Evolutionary conservation across 371 early-diverging fungal species (phyloP).

Genomic region (Apophysomyces variabilis): DNA sequence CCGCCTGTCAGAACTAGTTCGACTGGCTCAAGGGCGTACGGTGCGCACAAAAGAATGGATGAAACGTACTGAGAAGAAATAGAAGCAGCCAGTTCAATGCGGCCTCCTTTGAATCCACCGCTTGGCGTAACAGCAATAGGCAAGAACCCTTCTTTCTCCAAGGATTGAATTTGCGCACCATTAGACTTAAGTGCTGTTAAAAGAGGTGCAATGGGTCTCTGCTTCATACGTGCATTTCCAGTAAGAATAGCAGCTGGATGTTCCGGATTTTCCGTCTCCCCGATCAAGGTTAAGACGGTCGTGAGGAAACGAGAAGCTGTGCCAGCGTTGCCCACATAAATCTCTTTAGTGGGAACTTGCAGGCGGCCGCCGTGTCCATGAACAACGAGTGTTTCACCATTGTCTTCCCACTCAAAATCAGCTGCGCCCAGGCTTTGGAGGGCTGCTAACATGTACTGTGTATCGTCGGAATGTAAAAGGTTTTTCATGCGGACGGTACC

Average conservation of each 20-base stretch:
- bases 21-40: constrained; percentile 85
- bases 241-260: constrained; percentile 75
- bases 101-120: constrained; percentile 87
- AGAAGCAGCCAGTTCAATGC: constrained; percentile 88
- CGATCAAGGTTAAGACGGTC: constrained; percentile 81
- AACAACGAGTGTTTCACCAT: constrained; percentile 89
- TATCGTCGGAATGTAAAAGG: constrained; percentile 96
- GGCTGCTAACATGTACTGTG: constrained; percentile 95
- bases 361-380: constrained; percentile 80
- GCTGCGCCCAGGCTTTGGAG: constrained; percentile 87
- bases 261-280: background rate
- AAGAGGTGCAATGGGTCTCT: constrained; percentile 92
- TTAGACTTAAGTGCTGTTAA: constrained; percentile 84
- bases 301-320: constrained; percentile 97
- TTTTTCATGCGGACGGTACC: constrained; percentile 87
- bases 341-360: constrained; percentile 74
- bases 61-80: constrained; percentile 98
- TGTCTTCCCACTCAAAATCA: constrained; percentile 89
- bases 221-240: constrained; percentile 98
- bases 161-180: constrained; percentile 78
- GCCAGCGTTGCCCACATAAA: constrained; percentile 97
- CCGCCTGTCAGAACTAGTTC: constrained; percentile 87
- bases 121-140: constrained; percentile 83
- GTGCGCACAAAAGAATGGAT: constrained; percentile 93
- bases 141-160: constrained; percentile 84